A percentile compares a stretch with the other conserved stretches of the same genome.
phyloP scores from a whole-genome alignment of 208 protist genomes.

The Naegleria fowleri region DNA sequence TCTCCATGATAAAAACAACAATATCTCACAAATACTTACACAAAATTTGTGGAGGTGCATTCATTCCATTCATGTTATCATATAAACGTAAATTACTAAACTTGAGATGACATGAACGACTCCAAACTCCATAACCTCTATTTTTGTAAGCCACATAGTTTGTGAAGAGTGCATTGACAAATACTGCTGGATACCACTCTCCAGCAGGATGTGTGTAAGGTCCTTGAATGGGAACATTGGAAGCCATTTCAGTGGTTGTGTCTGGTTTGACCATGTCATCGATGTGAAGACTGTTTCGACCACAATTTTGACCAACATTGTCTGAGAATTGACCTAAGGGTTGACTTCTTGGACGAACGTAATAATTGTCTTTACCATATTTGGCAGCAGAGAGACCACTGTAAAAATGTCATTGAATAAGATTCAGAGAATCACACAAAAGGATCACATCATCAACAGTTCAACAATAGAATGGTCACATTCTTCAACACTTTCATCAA shows the following conservation, averaged over 20 bases:
- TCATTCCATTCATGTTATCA: not conserved
- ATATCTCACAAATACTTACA: too few relatives aligned
- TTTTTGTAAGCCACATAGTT: not conserved
- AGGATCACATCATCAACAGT: too few relatives aligned
- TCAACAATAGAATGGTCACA: too few relatives aligned
- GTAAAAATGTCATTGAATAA: too few relatives aligned
- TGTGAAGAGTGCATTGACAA: not conserved
- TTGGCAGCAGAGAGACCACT: not conserved
- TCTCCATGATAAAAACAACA: too few relatives aligned
- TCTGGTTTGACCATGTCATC: not conserved
- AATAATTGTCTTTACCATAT: not conserved
- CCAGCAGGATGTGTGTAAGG: not conserved
- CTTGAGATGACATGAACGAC: not conserved
- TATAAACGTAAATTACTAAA: not conserved
- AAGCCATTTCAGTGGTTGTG: not conserved
- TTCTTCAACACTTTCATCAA: too few relatives aligned
- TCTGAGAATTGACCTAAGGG: not conserved
- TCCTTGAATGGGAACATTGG: not conserved
- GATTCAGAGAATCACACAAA: too few relatives aligned
- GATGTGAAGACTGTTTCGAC: not conserved
- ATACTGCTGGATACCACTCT: not conserved
- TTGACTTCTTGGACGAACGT: not conserved
- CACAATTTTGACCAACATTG: not conserved
- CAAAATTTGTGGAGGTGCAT: not conserved
- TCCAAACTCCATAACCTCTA: slow-evolving; percentile 1